Evolutionary conservation across 106 monocot species (phyloP), one percentile per base, ranked within the genome.

Genomic region (Vanilla planifolia): DNA sequence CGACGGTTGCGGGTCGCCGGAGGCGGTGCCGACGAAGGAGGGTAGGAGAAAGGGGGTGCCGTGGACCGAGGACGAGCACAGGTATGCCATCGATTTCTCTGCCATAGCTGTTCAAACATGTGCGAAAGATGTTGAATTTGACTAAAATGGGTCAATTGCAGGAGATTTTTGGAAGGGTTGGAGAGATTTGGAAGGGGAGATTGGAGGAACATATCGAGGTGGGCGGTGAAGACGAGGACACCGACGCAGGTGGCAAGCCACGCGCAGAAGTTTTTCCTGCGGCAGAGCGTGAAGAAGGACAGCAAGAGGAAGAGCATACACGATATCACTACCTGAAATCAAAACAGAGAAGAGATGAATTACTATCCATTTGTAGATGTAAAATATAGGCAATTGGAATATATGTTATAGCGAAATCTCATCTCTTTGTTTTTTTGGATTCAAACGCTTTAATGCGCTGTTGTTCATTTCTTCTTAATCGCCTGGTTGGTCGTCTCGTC

Each of bases 161-260:
- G 82, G 57, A 33, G 69, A 24, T 82, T 82, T 33, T 55, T 82
- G 50, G 57, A 70, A 21, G 82, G 82, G 8, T 33, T 82, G 47
- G 65, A 32, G 8, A 70, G 67, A 51, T 78, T 70, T 26, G 82
- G 82, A 28, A 77, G 62, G 28, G 82, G 82, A 26, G 82, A 82
- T 43, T 82, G 82, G 82, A 70, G 82, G n/a, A 82, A 74, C 56
- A 82, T 82, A 42, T 73, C 82, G 22, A 65, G 82, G n/a, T 70
- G 55, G 67, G 23, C 67, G 43, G 82, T 82, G 70, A 70, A 63
- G 67, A 78, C 82, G 27, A 62, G 74, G 39, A 82, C 82, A 41
- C 69, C 82, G 36, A 74, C 82, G 11, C 82, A 82, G 44, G 82
- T 82, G 19, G 82, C 82, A 0, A 82, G 82, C 55, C 82, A 82